Percentiles rank a stretch among this genome's conserved stretches.
Evolutionary conservation across 768 basidiomycete species (phyloP).

Genomic region (button mushroom (Agaricus bisporus)): DNA sequence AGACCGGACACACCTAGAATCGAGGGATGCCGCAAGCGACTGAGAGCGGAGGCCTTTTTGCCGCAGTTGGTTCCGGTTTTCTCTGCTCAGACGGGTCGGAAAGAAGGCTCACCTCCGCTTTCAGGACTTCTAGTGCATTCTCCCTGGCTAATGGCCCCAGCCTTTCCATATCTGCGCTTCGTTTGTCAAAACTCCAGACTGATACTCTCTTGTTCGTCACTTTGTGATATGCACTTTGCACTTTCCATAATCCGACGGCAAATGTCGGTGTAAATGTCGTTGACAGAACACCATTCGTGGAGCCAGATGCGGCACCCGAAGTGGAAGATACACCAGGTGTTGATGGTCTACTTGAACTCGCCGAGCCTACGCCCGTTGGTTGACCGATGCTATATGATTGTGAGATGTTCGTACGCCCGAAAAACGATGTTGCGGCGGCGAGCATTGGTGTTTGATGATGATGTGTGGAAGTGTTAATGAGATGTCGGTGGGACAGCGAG

Average conservation of each 20-base stretch:
- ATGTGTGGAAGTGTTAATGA: not conserved
- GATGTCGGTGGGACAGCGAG: not conserved
- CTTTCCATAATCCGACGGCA: slow-evolving; percentile 82
- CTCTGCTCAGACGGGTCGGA: not conserved
- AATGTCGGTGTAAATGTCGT: slow-evolving; percentile 49
- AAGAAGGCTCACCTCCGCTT: slow-evolving; percentile 66
- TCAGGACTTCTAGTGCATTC: slow-evolving; percentile 75
- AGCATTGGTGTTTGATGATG: slow-evolving; percentile 40
- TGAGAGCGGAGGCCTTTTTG: slow-evolving; percentile 71
- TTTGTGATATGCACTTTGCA: slow-evolving; percentile 83
- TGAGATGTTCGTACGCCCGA: slow-evolving; percentile 73
- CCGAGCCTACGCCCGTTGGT: slow-evolving; percentile 16
- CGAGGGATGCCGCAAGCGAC: slow-evolving; percentile 86
- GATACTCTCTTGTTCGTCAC: slow-evolving; percentile 86
- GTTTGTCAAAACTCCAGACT: slow-evolving; percentile 91
- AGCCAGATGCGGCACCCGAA: slow-evolving; percentile 11
- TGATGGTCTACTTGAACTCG: slow-evolving; percentile 36
- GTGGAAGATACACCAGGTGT: slow-evolving; percentile 34
- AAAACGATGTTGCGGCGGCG: slow-evolving; percentile 80
- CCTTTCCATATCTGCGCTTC: slow-evolving; percentile 65
- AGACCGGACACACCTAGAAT: slow-evolving; percentile 59
- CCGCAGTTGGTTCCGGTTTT: not conserved
- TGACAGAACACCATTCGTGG: slow-evolving; percentile 20
- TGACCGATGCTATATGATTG: slow-evolving; percentile 69
- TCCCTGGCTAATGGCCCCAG: slow-evolving; percentile 62